Evolutionary conservation across 495 filamentous ascomycete genomes (phyloP).

Genomic region (Cercophora newfieldiana): DNA sequence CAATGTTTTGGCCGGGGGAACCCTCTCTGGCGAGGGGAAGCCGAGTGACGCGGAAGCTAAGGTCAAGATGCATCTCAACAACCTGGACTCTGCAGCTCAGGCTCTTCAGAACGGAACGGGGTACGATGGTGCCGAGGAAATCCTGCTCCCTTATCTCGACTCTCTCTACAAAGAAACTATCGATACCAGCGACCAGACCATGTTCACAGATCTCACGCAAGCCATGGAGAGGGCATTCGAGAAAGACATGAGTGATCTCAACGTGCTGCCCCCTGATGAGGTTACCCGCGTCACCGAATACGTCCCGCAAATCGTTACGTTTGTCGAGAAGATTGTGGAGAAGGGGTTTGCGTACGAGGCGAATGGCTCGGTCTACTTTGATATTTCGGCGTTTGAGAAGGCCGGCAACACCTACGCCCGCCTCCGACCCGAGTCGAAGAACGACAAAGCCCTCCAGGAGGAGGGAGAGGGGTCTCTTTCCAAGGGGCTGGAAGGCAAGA

Average conservation of each 20-base stretch:
- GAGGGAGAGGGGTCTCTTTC: conserved; percentile 88
- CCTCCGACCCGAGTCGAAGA: conserved; percentile 82
- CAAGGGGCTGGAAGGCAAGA: conserved; percentile 66
- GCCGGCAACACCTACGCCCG: conserved; percentile 82
- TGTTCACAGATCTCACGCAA: conserved; percentile 74
- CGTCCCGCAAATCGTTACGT: conserved; percentile 70
- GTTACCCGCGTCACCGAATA: conserved; percentile 90
- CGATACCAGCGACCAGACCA: conserved; percentile 68
- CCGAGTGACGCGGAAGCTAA: conserved; percentile 76
- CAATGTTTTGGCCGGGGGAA: conserved; percentile 61
- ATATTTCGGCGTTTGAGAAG: conserved; percentile 83
- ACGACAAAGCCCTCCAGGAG: conserved; percentile 76
- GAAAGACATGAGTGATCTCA: conserved; percentile 80
- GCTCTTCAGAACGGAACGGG: conserved; percentile 52
- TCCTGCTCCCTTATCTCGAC: conserved; percentile 88
- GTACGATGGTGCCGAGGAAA: conserved; percentile 55
- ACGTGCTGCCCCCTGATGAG: conserved; percentile 78
- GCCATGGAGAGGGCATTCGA: conserved; percentile 82
- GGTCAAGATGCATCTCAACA: conserved; percentile 90
- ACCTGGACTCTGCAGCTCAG: conserved; percentile 60
- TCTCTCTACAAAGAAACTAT: conserved; percentile 70
- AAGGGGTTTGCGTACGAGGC: conserved; percentile 86
- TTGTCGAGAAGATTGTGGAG: conserved; percentile 72
- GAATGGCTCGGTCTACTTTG: conserved; percentile 92
- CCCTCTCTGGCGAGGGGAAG: conserved; percentile 59